These are phyloP conservation scores for Porogramme epimiltina DNA, from an alignment of 1,284 basidiomycete species.

Conservation along the genomic window DNA sequence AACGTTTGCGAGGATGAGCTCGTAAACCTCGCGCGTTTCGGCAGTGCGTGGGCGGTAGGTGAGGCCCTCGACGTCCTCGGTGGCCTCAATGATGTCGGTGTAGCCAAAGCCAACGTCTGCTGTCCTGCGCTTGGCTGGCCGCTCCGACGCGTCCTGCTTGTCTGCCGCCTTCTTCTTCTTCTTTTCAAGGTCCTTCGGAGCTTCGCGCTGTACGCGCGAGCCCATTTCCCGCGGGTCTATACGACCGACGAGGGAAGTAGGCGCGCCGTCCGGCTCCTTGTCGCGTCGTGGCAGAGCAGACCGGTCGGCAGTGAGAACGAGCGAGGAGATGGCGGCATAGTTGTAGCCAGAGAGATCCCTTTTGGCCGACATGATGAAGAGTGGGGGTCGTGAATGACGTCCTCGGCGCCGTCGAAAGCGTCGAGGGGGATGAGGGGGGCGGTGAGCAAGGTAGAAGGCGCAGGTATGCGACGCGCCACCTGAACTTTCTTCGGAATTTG, in stretches of 20 bases:
- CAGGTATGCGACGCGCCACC: no score
- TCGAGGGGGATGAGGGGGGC: no score
- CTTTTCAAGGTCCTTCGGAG: conserved; percentile 92
- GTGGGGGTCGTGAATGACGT: background rate
- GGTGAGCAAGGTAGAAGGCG: no score
- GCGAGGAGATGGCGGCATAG: conserved; percentile 87
- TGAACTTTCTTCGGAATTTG: no score
- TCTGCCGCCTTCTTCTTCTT: conserved; percentile 85
- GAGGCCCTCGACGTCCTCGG: conserved; percentile 90
- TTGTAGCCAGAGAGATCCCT: conserved; percentile 86
- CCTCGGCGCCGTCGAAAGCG: background rate
- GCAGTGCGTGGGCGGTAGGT: conserved; percentile 91
- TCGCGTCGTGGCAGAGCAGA: conserved; percentile 78
- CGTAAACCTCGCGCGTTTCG: conserved; percentile 94
- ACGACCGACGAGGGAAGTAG: conserved; percentile 89
- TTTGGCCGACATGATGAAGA: conserved; percentile 47
- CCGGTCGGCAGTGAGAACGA: conserved; percentile 83
- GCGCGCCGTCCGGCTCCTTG: conserved; percentile 95
- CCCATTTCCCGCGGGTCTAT: conserved; percentile 96
- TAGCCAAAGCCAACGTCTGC: conserved; percentile 73
- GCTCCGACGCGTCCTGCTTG: conserved; percentile 57
- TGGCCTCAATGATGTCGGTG: conserved; percentile 90
- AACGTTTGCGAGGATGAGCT: conserved; percentile 86
- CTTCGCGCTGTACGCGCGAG: conserved; percentile 81
- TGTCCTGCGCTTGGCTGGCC: conserved; percentile 51